A percentile compares a stretch with the other conserved stretches of the same genome.
Conservation (phyloP, 768 basidiomycete species). For the Pleurotus salmoneostramineus region DNA sequence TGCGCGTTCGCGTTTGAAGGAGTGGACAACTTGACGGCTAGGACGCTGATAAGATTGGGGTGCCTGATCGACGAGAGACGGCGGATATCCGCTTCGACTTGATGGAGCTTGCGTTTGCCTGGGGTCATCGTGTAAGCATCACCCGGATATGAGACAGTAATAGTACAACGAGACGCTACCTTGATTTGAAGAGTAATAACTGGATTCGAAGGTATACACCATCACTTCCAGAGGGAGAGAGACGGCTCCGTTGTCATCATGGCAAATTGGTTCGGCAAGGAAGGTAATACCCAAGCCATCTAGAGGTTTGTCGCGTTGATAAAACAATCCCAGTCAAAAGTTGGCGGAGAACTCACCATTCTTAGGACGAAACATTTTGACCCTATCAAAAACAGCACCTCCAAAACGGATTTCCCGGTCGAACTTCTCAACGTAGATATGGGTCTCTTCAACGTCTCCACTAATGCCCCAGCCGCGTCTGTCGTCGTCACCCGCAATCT, state of each 20-base stretch:
- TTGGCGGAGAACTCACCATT: slow-evolving; percentile 37
- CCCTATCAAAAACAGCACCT: slow-evolving; percentile 56
- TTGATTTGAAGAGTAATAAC: slow-evolving; percentile 66
- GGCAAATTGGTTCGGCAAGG: slow-evolving; percentile 72
- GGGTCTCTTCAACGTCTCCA: slow-evolving; percentile 28
- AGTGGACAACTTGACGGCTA: slow-evolving; percentile 61
- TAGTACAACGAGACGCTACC: slow-evolving; percentile 28
- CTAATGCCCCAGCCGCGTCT: no score
- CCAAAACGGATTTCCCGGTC: slow-evolving; percentile 50
- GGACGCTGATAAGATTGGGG: slow-evolving; percentile 59
- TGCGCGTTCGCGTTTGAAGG: slow-evolving; percentile 47
- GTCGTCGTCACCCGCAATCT: slow-evolving; percentile 30
- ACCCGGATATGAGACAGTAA: neutral
- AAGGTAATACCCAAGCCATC: slow-evolving; percentile 66
- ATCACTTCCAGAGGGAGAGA: slow-evolving; percentile 65
- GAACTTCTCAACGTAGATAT: slow-evolving; percentile 50
- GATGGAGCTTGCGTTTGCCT: slow-evolving; percentile 69
- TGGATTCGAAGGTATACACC: slow-evolving; percentile 59
- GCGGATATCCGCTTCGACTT: slow-evolving; percentile 63
- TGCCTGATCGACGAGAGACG: slow-evolving; percentile 57
- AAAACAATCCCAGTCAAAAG: neutral
- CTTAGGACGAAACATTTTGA: slow-evolving; percentile 71
- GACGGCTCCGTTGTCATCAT: slow-evolving; percentile 40
- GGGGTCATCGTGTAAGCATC: neutral
- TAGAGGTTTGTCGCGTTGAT: slow-evolving; percentile 16